Evolutionary conservation across 306 rosid genomes (phyloP).

Genomic region (Rosa multiflora): DNA sequence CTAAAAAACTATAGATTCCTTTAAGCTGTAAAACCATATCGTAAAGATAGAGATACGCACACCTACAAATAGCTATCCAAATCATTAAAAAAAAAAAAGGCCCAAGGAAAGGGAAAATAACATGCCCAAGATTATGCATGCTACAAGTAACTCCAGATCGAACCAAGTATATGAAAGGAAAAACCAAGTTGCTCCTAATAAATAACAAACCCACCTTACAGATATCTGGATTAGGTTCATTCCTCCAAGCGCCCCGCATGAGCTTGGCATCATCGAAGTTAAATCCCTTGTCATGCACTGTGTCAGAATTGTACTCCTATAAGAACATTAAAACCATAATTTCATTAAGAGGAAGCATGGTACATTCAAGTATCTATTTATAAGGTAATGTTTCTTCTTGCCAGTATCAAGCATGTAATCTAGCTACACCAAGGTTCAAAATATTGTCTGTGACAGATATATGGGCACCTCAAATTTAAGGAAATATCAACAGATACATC

Average conservation of each 20-base stretch:
- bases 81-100: not conserved
- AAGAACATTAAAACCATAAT: slow-evolving; percentile 24
- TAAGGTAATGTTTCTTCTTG: not conserved
- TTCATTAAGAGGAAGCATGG: slow-evolving; percentile 1
- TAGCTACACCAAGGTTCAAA: not conserved
- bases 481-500: not conserved
- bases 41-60: not conserved
- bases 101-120: not conserved
- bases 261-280: slow-evolving; percentile 85
- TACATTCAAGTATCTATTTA: not conserved
- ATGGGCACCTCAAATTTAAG: not conserved
- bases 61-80: not conserved
- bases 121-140: not conserved
- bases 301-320: slow-evolving; percentile 56
- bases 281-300: slow-evolving; percentile 77
- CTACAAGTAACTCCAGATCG: slow-evolving; percentile 3
- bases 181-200: slow-evolving; percentile 2
- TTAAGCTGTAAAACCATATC: not conserved
- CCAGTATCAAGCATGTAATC: not conserved
- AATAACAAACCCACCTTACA: slow-evolving; percentile 63
- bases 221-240: slow-evolving; percentile 85
- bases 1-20: not conserved
- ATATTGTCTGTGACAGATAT: not conserved
- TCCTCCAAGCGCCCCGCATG: slow-evolving; percentile 98
- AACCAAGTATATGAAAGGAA: slow-evolving; percentile 17